Evolutionary conservation across 1,139 yeast species (phyloP).

Genomic region (Candida tetrigidarum): DNA sequence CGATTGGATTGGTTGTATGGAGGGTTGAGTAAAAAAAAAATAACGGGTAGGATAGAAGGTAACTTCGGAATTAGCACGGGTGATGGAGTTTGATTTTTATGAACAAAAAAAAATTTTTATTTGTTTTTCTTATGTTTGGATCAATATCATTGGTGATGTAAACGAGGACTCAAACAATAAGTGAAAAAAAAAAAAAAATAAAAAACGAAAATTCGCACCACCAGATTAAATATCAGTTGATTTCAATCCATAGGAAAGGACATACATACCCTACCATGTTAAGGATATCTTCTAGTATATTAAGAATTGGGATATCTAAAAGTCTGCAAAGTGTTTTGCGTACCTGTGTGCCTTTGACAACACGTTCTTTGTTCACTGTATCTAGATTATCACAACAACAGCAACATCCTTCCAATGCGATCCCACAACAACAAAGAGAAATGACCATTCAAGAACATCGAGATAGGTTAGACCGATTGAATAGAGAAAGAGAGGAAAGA

Average conservation of each 20-base stretch:
- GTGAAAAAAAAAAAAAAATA: background rate
- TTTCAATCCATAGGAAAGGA: no score
- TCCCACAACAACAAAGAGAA: constrained; percentile 1
- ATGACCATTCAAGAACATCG: constrained; percentile 18
- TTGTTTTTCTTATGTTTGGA: no score
- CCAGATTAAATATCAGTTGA: no score
- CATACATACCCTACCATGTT: no score
- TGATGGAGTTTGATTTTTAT: constrained; percentile 3
- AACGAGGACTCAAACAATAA: no score
- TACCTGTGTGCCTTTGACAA: constrained; percentile 2
- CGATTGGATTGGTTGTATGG: no score
- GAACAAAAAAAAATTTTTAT: no score
- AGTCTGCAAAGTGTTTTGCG: background rate
- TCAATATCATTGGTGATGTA: background rate
- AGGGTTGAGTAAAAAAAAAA: no score
- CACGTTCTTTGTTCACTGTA: constrained; percentile 2
- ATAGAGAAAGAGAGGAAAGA: constrained; percentile 31
- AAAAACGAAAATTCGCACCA: background rate
- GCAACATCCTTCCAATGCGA: no score
- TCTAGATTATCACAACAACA: constrained; percentile 4
- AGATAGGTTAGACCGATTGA: constrained; percentile 20
- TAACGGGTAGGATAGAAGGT: background rate
- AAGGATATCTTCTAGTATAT: background rate
- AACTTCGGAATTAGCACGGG: background rate
- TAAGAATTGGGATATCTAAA: constrained; percentile 5